phyloP scores from a whole-genome alignment of 345 rosid genomes.

The Abelmoschus esculentus region DNA sequence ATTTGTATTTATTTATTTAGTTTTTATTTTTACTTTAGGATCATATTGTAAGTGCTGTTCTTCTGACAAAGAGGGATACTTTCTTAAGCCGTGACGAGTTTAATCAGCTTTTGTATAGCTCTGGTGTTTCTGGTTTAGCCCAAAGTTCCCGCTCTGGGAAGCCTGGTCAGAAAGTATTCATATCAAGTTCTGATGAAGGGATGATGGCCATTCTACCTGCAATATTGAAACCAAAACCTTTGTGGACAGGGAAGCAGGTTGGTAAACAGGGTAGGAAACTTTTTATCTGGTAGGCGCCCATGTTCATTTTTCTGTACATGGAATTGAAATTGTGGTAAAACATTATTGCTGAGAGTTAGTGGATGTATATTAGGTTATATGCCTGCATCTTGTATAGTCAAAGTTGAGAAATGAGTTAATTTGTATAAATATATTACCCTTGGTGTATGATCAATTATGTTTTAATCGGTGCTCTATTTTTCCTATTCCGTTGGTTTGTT shows the following conservation, averaged over 20 bases:
- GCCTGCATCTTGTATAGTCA: not conserved
- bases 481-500: not conserved
- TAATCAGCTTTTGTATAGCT: conserved; percentile 74
- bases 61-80: conserved; percentile 87
- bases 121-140: conserved; percentile 54
- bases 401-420: not conserved
- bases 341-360: not conserved
- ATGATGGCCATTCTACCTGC: conserved; percentile 46
- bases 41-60: conserved; percentile 79
- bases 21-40: conserved; percentile 41
- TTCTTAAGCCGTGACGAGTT: conserved; percentile 63
- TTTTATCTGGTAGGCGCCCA: not conserved
- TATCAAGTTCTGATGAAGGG: conserved; percentile 44
- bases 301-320: not conserved
- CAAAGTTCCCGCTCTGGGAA: conserved; percentile 34
- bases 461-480: conserved; percentile 30
- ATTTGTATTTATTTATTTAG: not conserved
- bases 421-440: not conserved
- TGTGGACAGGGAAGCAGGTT: conserved; percentile 99
- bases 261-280: conserved; percentile 1
- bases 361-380: not conserved
- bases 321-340: not conserved
- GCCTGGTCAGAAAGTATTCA: conserved; percentile 56
- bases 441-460: not conserved
- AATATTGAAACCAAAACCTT: conserved; percentile 76